Conservation (phyloP, 73 alveolate species). For the Breviolum minutum region DNA sequence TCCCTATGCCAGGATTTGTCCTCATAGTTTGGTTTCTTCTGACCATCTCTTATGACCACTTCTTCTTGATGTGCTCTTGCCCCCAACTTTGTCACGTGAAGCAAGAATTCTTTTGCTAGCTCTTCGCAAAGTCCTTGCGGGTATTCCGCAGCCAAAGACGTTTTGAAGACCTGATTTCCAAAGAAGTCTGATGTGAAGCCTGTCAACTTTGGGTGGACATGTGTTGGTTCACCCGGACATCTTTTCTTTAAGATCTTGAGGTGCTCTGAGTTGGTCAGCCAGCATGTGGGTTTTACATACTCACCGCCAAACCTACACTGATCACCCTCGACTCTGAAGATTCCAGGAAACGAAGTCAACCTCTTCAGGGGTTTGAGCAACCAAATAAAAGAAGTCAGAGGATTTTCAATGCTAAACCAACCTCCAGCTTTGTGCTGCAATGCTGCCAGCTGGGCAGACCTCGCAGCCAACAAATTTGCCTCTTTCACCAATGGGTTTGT, state of each 20-base stretch:
- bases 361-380: background rate
- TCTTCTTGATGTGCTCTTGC: background rate
- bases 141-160: conserved; percentile 9
- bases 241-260: background rate
- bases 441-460: background rate
- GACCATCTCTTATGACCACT: background rate
- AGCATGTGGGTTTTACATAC: background rate
- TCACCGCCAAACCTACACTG: conserved; percentile 19
- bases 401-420: conserved; percentile 40
- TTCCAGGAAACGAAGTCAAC: background rate
- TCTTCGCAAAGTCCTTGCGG: background rate
- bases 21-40: background rate
- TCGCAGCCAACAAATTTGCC: background rate
- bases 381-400: conserved; percentile 8
- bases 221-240: background rate
- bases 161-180: background rate
- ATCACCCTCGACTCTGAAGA: background rate
- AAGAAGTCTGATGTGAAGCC: background rate
- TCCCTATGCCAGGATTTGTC: background rate
- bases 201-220: background rate
- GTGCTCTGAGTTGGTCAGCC: background rate
- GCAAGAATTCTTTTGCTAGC: background rate
- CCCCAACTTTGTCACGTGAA: background rate
- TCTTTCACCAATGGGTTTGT: background rate
- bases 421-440: background rate